Conservation (phyloP, 768 basidiomycete genomes). For the Mrakia gelida region DNA sequence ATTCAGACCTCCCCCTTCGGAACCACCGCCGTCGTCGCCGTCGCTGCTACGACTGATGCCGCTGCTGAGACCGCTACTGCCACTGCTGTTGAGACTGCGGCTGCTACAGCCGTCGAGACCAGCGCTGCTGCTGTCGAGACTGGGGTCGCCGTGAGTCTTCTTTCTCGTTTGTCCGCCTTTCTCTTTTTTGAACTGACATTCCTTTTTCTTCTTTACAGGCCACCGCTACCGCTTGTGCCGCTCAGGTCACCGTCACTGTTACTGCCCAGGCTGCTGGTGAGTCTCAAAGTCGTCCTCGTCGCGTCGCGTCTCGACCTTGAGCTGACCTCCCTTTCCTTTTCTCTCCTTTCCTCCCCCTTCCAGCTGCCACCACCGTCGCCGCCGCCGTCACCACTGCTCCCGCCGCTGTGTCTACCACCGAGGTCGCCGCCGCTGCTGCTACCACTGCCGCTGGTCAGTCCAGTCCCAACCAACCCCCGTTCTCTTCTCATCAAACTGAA, state of each 20-base stretch:
- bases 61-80: not conserved
- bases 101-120: not conserved
- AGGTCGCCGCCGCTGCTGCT: not conserved
- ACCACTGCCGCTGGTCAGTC: not conserved
- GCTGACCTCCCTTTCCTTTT: not conserved
- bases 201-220: too few species aligned
- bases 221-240: not conserved
- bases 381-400: too few species aligned
- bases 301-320: not conserved
- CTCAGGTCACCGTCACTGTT: not conserved
- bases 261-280: not conserved
- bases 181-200: not conserved
- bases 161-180: too few species aligned
- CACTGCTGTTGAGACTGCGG: not conserved
- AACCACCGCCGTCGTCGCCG: not conserved
- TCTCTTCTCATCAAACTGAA: too few species aligned
- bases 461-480: too few species aligned
- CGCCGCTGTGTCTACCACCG: not conserved
- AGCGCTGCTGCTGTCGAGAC: not conserved
- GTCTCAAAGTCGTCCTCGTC: not conserved
- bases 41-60: not conserved
- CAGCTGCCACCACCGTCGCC: not conserved
- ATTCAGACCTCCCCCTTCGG: constrained; percentile 5
- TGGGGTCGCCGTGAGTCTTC: not conserved
- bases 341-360: not conserved